Conservation (phyloP, 1,284 basidiomycete species). For the Fistulinella cinereoalba region DNA sequence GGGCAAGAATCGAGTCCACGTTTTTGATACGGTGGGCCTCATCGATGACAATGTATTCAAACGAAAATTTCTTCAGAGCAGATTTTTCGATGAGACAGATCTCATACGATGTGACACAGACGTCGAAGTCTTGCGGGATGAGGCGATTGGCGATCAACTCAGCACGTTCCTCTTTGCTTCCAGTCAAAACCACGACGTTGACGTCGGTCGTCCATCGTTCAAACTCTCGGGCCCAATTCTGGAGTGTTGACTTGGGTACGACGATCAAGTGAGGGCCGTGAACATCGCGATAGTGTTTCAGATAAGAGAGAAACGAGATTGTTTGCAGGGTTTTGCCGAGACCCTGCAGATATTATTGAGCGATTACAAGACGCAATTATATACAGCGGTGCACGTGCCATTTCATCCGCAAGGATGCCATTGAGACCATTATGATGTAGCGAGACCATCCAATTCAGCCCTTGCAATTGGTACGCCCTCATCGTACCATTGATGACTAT, state of each 20-base stretch:
- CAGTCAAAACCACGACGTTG: slow-evolving; percentile 97
- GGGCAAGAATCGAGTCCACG: slow-evolving; percentile 95
- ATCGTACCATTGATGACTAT: no score
- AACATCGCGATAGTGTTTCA: slow-evolving; percentile 91
- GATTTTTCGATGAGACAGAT: slow-evolving; percentile 85
- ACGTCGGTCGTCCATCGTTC: slow-evolving; percentile 94
- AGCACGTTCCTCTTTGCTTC: slow-evolving; percentile 98
- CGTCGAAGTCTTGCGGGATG: no score
- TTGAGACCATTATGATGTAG: slow-evolving; percentile 94
- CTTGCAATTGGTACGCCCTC: slow-evolving; percentile 98
- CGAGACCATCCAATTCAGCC: slow-evolving; percentile 97
- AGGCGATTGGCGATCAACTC: no score
- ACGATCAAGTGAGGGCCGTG: slow-evolving; percentile 98
- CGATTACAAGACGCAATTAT: slow-evolving; percentile 1
- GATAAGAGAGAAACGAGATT: slow-evolving; percentile 92
- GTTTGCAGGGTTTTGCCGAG: slow-evolving; percentile 84
- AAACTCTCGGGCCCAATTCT: slow-evolving; percentile 98
- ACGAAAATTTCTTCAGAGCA: slow-evolving; percentile 72
- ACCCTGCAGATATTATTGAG: slow-evolving; percentile 12
- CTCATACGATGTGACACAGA: slow-evolving; percentile 98
- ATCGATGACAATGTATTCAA: slow-evolving; percentile 10
- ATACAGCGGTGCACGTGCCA: slow-evolving; percentile 94
- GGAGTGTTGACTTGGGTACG: slow-evolving; percentile 96
- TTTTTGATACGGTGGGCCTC: slow-evolving; percentile 98
- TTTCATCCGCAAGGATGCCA: slow-evolving; percentile 98